A percentile compares a stretch with the other conserved stretches of the same genome.
Conservation (phyloP, 2,329 filamentous ascomycete genomes). For the Paraphoma chrysanthemicola region DNA sequence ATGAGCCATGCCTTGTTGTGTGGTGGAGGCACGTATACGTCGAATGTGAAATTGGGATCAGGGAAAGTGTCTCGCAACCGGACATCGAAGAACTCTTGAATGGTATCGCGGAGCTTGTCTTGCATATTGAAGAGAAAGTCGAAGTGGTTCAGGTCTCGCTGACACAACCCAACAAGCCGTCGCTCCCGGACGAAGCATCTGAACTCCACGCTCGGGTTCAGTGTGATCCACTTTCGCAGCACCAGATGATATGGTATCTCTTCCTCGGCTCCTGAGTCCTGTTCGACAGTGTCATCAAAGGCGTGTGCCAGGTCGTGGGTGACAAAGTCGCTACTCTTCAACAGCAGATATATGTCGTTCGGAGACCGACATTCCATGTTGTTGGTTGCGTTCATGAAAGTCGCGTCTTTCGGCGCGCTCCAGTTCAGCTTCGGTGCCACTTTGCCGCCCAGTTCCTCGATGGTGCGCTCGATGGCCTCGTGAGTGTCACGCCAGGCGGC, state of each 20-base stretch:
- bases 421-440: constrained; percentile 96
- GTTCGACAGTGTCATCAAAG: constrained; percentile 73
- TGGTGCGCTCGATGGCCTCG: constrained; percentile 75
- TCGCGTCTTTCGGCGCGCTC: constrained; percentile 95
- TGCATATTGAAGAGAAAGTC: constrained; percentile 77
- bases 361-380: constrained; percentile 88
- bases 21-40: constrained; percentile 84
- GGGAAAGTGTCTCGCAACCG: constrained; percentile 79
- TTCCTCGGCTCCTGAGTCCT: constrained; percentile 20
- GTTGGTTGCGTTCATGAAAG: constrained; percentile 87
- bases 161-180: constrained; percentile 80
- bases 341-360: constrained; percentile 90
- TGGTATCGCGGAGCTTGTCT: constrained; percentile 69
- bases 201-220: constrained; percentile 92
- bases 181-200: constrained; percentile 90
- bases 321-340: constrained; percentile 94
- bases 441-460: constrained; percentile 80
- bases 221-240: constrained; percentile 84
- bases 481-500: constrained; percentile 74
- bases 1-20: constrained; percentile 83
- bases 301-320: constrained; percentile 94
- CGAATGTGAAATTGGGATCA: constrained; percentile 84
- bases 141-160: constrained; percentile 90
- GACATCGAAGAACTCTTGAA: constrained; percentile 78
- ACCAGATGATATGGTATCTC: constrained; percentile 79